A percentile compares a stretch with the other conserved stretches of the same genome.
Evolutionary conservation across 352 stramenopile genomes (phyloP).

Genomic region (Albugo laibachii): DNA sequence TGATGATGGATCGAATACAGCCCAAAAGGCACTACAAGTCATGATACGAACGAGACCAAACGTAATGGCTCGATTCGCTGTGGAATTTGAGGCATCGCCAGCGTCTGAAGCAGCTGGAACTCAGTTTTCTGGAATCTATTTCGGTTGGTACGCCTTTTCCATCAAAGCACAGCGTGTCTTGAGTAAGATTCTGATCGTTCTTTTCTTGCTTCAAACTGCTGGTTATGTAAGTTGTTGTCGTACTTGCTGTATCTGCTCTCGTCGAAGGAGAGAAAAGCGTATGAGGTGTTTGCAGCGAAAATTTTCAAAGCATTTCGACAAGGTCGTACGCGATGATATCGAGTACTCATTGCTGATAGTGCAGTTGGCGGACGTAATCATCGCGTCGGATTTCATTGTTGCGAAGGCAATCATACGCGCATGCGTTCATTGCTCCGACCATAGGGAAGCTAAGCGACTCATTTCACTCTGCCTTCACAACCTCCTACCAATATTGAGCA

Average conservation of each 20-base stretch:
- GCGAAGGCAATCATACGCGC: conserved; percentile 11
- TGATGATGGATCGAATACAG: no score
- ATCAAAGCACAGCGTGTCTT: not conserved
- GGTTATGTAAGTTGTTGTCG: conserved; percentile 17
- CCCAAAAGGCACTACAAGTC: no score
- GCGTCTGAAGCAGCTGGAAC: no score
- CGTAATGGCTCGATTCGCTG: no score
- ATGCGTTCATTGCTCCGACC: not conserved
- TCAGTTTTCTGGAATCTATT: no score
- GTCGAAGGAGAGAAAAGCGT: conserved; percentile 15
- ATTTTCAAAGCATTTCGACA: conserved; percentile 11
- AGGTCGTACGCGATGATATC: conserved; percentile 44
- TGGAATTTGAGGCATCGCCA: no score
- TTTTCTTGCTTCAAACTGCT: conserved; percentile 13
- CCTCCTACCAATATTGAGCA: conserved; percentile 26
- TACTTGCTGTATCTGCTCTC: conserved; percentile 31
- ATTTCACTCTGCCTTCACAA: conserved; percentile 14
- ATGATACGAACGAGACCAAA: no score
- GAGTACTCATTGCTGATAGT: conserved; percentile 50
- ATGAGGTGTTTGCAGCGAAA: no score
- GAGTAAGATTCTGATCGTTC: conserved; percentile 10
- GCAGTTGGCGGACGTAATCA: conserved; percentile 18
- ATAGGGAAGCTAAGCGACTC: not conserved
- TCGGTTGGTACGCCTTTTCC: no score
- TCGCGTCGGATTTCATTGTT: conserved; percentile 21